phyloP scores from a whole-genome alignment of 2,329 filamentous ascomycete species.

The Penicillium janthinellum region DNA sequence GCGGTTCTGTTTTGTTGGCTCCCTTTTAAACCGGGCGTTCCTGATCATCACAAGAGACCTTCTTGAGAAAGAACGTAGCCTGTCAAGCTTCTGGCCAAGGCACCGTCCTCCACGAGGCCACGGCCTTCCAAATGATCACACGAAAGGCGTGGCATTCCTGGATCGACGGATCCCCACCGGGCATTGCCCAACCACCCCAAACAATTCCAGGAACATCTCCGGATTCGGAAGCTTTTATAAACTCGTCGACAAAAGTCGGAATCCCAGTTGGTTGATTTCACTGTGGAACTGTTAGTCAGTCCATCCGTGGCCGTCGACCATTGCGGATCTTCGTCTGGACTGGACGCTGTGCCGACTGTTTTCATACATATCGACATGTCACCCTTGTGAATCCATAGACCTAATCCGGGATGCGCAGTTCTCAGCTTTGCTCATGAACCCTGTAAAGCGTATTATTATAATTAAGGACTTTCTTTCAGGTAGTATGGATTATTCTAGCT shows the following conservation, averaged over 20 bases:
- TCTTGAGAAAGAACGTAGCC: too few relatives aligned
- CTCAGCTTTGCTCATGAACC: not conserved
- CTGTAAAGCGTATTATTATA: not conserved
- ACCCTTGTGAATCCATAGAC: not conserved
- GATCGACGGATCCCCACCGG: not conserved
- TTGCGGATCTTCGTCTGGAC: not conserved
- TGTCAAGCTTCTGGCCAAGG: too few relatives aligned
- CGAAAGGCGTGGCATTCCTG: not conserved
- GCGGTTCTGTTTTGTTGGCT: too few relatives aligned
- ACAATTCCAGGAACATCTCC: not conserved
- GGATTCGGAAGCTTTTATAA: not conserved
- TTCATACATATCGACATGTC: slow-evolving; percentile 6
- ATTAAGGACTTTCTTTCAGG: not conserved
- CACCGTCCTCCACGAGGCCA: too few relatives aligned
- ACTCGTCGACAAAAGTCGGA: too few relatives aligned
- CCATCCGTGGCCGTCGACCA: not conserved
- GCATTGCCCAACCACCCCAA: not conserved
- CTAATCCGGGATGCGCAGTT: slow-evolving; percentile 2
- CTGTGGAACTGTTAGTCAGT: not conserved
- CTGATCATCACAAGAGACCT: too few relatives aligned
- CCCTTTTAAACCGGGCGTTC: too few relatives aligned
- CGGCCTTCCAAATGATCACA: not conserved
- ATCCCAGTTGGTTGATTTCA: not conserved
- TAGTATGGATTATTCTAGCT: not conserved
- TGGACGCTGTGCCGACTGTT: not conserved